Base-by-base conservation (phyloP, 305 asterid genomes). In the Andrographis paniculata region DNA sequence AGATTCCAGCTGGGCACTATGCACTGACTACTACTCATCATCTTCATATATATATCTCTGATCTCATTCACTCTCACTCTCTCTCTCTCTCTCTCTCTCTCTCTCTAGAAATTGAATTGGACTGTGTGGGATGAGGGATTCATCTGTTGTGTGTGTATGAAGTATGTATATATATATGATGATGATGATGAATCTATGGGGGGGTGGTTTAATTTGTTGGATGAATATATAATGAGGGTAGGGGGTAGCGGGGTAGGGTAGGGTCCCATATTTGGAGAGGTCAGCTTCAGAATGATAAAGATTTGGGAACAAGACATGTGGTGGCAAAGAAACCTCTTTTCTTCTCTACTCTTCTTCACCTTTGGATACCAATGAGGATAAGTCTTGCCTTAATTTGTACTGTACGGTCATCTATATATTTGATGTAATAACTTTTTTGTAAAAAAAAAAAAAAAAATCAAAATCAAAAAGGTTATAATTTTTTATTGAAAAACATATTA, bases 1-100 rank as follows among this genome's bases (percentile, higher is more conserved):
- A 38, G 65, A 55, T 67, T 74, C 86, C 79, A 72, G 21, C 52
- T 72, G 14, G 77, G 75, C 45, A 74, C 72, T 52, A 44, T 56
- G 17, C 64, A 54, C 56, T 68, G 51, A 57, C 74, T 73, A n/a
- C n/a, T n/a, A n/a, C n/a, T n/a, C n/a, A n/a, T n/a, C n/a, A n/a
- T n/a, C 4, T n/a, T 12, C 40, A 11, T 35, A 3, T 35, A 1
- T 35, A 14, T 6, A 7, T 35, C 40, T 33, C 38, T 1, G 0
- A 10, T 9, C 11, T 33, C n/a, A 6, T 2, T 9, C 38, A 6
- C 0, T 0, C 38, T 33, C n/a, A 3, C 30, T 24, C 14, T 53
- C 44, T 43, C 24, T 45, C 39, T 40, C 44, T 42, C 49, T 43
- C 18, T 28, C 58, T 58, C 57, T 53, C 36, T 65, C 57, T 48